A percentile compares a stretch with the other conserved stretches of the same genome.
phyloP scores from a whole-genome alignment of 2,329 filamentous ascomycete genomes.

The Penicillium italicum region DNA sequence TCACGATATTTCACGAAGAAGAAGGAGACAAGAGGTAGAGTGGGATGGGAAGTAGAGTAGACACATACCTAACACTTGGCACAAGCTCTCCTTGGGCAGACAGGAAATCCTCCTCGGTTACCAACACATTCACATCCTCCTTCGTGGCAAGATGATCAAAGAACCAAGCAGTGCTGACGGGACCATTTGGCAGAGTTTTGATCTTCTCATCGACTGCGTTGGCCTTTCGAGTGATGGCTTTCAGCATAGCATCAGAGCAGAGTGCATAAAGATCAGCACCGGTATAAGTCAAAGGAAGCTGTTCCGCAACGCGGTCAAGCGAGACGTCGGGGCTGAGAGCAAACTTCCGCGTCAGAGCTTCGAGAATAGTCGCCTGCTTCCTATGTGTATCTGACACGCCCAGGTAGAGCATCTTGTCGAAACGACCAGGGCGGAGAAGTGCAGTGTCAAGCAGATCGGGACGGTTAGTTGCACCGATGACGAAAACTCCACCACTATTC shows the following conservation, averaged over 20 bases:
- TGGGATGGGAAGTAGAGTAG: background rate
- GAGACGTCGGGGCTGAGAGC: constrained; percentile 76
- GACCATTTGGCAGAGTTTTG: constrained; percentile 54
- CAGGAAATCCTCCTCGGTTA: constrained; percentile 83
- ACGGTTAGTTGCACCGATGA: constrained; percentile 92
- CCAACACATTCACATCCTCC: constrained; percentile 80
- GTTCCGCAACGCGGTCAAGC: constrained; percentile 67
- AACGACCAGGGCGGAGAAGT: constrained; percentile 80
- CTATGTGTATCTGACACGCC: constrained; percentile 95
- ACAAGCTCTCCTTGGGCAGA: constrained; percentile 79
- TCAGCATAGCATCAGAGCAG: constrained; percentile 97
- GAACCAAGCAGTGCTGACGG: constrained; percentile 83
- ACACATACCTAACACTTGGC: constrained; percentile 67
- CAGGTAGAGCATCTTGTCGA: constrained; percentile 98
- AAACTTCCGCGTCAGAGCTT: constrained; percentile 93
- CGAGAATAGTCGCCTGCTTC: constrained; percentile 90
- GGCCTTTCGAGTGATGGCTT: constrained; percentile 90
- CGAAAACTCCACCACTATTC: constrained; percentile 77
- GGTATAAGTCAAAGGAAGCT: constrained; percentile 91
- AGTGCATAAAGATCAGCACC: constrained; percentile 96
- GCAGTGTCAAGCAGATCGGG: constrained; percentile 91
- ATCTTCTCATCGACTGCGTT: constrained; percentile 80
- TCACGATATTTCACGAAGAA: background rate
- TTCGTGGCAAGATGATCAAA: constrained; percentile 87
- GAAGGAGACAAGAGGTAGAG: background rate